Base-by-base conservation (phyloP, 805 yeast genomes). In the Candida hungchunana region DNA sequence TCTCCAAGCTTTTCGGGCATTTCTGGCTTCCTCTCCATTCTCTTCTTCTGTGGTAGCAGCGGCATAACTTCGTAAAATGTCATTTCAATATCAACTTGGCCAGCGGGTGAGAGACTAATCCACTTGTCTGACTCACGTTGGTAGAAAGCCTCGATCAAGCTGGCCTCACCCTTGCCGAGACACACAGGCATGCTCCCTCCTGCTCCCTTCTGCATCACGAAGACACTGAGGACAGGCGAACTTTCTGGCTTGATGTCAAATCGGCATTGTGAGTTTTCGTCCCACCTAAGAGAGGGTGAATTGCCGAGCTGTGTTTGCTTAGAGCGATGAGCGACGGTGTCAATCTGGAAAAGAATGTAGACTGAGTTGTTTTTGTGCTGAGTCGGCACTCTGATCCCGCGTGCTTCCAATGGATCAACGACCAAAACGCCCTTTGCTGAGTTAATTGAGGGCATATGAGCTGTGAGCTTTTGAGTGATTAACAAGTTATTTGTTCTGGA, bases 11-110 rank as follows among this genome's bases (percentile, higher is more conserved):
- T n/a, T n/a, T n/a, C n/a, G n/a, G n/a, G n/a, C n/a, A 5, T 22
- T 8, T 16, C 12, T 23, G 26, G 22, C 34, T 31, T 31, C 28
- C 17, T 26, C 7, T 6, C 14, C 8, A 26, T 11, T n/a, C 29
- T 19, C 31, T 20, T 20, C 23, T 48, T 37, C 17, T 18, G 23
- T 2, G 57, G 57, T 10, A 53, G 24, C 38, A 49, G 16, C 5
- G 57, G 57, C 2, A 50, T 46, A 15, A 40, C 25, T n/a, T 44
- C 47, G 29, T 51, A 46, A 26, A 49, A 53, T 1, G 55, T 53
- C 19, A 49, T 29, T 31, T 53, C 55, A 1, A 53, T 10, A 20
- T 51, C 43, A n/a, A 53, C 19, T 15, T 36, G 44, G 1, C 50
- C 50, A 8, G 16, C 7, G 7, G 47, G 50, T 5, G 24, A 19